Percentiles rank a stretch among this genome's conserved stretches.
phyloP scores from a whole-genome alignment of 2,329 filamentous ascomycete species.

The Ophiostoma sp. region DNA sequence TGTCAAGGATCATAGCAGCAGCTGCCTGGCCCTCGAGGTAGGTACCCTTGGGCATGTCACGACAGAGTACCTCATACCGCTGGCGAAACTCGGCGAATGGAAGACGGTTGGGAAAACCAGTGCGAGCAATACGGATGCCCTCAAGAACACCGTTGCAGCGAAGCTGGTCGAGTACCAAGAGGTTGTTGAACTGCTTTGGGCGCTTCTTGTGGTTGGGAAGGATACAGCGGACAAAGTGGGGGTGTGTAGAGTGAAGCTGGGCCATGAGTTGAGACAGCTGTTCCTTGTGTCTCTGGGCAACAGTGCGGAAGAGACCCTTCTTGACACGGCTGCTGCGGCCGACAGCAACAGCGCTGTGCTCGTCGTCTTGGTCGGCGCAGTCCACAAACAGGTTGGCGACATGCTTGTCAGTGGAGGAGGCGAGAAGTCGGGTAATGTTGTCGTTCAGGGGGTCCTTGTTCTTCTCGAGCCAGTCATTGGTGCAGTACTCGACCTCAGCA shows the following conservation, averaged over 20 bases:
- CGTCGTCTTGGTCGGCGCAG: slow-evolving; percentile 78
- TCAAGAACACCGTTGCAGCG: slow-evolving; percentile 99
- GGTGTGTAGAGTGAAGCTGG: slow-evolving; percentile 92
- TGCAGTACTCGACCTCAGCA: slow-evolving; percentile 95
- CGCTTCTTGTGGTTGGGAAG: slow-evolving; percentile 97
- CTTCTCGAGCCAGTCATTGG: slow-evolving; percentile 93
- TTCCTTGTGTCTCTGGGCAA: slow-evolving; percentile 95
- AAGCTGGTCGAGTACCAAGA: slow-evolving; percentile 95
- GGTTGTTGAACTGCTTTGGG: slow-evolving; percentile 86
- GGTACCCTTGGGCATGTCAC: slow-evolving; percentile 34
- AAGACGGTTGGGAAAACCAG: slow-evolving; percentile 92
- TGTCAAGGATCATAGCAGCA: slow-evolving; percentile 83
- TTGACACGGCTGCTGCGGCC: slow-evolving; percentile 80
- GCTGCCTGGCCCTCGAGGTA: slow-evolving; percentile 88
- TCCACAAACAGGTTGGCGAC: slow-evolving; percentile 83
- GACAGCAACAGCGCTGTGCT: slow-evolving; percentile 46
- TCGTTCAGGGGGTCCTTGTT: slow-evolving; percentile 99
- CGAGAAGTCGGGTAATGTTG: slow-evolving; percentile 87
- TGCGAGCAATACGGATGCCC: slow-evolving; percentile 93
- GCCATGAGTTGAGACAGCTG: slow-evolving; percentile 95
- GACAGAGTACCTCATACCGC: slow-evolving; percentile 91
- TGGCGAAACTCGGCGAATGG: slow-evolving; percentile 92
- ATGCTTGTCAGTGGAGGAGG: slow-evolving; percentile 78
- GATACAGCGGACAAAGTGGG: slow-evolving; percentile 97
- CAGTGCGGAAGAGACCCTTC: slow-evolving; percentile 94